phyloP scores from a whole-genome alignment of 225 moss, liverwort and hornwort species.

The Straminergon stramineum region DNA sequence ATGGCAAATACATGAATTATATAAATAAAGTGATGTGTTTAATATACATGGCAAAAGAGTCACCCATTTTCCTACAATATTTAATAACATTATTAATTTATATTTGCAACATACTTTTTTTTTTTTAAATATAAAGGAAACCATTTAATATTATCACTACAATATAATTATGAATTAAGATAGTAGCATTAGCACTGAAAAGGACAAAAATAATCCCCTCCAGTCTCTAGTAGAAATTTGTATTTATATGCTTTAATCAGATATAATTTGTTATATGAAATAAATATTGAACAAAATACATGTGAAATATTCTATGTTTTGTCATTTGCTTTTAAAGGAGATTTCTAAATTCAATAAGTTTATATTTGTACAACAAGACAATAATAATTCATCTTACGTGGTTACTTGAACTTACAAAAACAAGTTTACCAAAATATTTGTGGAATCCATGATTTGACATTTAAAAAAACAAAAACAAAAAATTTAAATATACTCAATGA shows the following conservation, averaged over 20 bases:
- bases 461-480: no score
- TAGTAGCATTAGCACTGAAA: background rate
- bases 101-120: background rate
- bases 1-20: background rate
- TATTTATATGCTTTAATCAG: background rate
- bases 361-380: background rate
- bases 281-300: background rate
- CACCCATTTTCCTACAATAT: background rate
- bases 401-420: background rate
- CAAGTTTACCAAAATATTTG: background rate
- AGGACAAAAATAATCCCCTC: background rate
- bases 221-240: rapidly evolving
- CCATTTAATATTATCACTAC: background rate
- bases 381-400: no score
- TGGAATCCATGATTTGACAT: no score
- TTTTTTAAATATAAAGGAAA: background rate
- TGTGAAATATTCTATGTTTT: background rate
- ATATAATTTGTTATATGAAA: background rate
- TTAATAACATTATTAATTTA: background rate
- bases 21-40: rapidly evolving
- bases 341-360: background rate
- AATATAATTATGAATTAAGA: no score
- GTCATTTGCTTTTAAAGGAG: rapidly evolving
- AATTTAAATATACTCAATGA: no score
- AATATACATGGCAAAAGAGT: background rate